Evolutionary conservation across 2,329 filamentous ascomycete species (phyloP).

Genomic region (Coleophoma eucalyptorum): DNA sequence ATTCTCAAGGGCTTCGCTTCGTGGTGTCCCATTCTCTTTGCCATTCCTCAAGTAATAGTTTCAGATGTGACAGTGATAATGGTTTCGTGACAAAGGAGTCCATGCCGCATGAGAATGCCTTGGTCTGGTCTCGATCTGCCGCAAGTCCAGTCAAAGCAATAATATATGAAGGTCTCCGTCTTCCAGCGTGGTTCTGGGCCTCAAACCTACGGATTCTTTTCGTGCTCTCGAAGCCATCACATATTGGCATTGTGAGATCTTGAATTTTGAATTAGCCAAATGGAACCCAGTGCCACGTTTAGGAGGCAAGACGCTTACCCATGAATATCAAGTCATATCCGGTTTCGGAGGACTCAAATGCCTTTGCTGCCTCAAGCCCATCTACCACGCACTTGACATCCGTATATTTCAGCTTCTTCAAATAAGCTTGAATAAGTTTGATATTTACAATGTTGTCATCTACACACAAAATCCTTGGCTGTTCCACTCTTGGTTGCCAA

Average conservation of each 20-base stretch:
- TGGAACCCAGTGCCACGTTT: neutral
- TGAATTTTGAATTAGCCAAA: neutral
- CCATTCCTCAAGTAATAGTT: neutral
- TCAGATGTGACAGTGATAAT: neutral
- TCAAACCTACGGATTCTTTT: neutral
- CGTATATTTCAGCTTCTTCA: neutral
- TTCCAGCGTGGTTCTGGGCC: neutral
- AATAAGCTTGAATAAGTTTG: neutral
- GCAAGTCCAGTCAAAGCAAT: neutral
- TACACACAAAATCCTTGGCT: neutral
- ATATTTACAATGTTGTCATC: neutral
- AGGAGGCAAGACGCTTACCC: neutral
- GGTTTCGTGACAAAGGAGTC: slow-evolving; percentile 1
- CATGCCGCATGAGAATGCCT: neutral
- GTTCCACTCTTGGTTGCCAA: neutral
- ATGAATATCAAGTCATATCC: neutral
- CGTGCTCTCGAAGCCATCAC: neutral
- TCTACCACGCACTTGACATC: neutral
- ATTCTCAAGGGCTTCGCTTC: neutral
- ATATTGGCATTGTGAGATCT: neutral
- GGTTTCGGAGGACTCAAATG: neutral
- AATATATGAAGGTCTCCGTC: neutral
- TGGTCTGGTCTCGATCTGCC: neutral
- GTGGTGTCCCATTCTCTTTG: neutral
- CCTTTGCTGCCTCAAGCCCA: neutral